Percentiles rank a stretch among this genome's conserved stretches.
phyloP scores from a whole-genome alignment of 306 rosid genomes.

The Ziziphus jujuba region DNA sequence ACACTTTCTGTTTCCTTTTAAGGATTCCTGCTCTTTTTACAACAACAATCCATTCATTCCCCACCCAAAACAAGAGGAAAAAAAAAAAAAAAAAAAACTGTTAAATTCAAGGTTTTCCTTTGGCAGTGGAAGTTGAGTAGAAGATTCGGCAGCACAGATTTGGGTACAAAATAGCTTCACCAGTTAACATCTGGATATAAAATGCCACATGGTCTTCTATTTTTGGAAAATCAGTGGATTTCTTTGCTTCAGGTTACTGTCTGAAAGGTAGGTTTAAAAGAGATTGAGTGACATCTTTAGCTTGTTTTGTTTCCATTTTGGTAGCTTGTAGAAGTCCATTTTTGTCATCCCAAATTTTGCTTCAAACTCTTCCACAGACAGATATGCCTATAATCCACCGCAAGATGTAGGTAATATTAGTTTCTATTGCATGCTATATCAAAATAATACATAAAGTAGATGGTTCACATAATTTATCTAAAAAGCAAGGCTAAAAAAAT shows the following conservation, averaged over 20 bases:
- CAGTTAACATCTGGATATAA: background rate
- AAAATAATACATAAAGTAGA: background rate
- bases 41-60: background rate
- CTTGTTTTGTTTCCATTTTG: constrained; percentile 97
- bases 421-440: constrained; percentile 3
- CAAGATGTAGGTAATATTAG: constrained; percentile 11
- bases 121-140: background rate
- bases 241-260: constrained; percentile 4
- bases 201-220: background rate
- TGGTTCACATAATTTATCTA: background rate
- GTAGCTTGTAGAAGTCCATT: constrained; percentile 69
- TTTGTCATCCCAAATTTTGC: constrained; percentile 68
- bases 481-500: background rate
- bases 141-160: background rate
- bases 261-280: constrained; percentile 36
- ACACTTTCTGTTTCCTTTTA: background rate
- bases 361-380: constrained; percentile 74
- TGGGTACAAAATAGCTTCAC: too few relatives aligned
- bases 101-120: background rate
- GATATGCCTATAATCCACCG: constrained; percentile 65
- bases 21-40: background rate
- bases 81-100: background rate
- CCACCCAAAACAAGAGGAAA: background rate
- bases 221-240: background rate
- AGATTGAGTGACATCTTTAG: constrained; percentile 75